These are phyloP conservation scores for Cercospora brassicicola DNA, from an alignment of 2,329 filamentous ascomycete species.

Conservation along the genomic window DNA sequence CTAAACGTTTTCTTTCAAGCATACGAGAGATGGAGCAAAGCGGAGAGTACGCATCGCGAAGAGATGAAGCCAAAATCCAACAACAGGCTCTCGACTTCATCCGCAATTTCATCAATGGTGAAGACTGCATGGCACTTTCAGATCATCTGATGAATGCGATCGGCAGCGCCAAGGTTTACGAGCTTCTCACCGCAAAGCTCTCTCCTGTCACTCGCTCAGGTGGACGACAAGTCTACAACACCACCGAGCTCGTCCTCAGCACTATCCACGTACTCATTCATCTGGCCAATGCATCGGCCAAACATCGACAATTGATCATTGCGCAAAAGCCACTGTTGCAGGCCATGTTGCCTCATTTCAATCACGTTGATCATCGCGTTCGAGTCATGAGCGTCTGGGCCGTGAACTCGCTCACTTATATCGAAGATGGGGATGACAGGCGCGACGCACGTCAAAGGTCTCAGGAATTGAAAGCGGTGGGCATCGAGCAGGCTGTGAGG, in stretches of 20 bases:
- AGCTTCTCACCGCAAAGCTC: constrained; percentile 77
- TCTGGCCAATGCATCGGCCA: constrained; percentile 76
- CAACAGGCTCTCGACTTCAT: constrained; percentile 89
- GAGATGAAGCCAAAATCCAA: constrained; percentile 81
- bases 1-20: constrained; percentile 33
- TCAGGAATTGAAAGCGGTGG: constrained; percentile 65
- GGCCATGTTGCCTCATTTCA: constrained; percentile 70
- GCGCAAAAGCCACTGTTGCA: constrained; percentile 74
- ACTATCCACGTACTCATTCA: constrained; percentile 84
- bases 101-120: constrained; percentile 78
- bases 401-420: constrained; percentile 80
- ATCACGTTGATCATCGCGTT: constrained; percentile 70
- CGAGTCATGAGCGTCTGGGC: constrained; percentile 79
- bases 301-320: constrained; percentile 75
- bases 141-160: constrained; percentile 77
- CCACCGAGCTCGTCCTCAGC: constrained; percentile 68
- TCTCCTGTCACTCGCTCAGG: constrained; percentile 44
- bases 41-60: constrained; percentile 63
- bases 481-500: constrained; percentile 42
- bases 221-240: constrained; percentile 44
- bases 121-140: constrained; percentile 67
- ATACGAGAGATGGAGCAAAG: constrained; percentile 58
- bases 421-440: constrained; percentile 70
- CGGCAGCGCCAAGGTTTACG: constrained; percentile 75
- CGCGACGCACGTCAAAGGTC: constrained; percentile 66